Conservation (phyloP, 2,329 filamentous ascomycete species). For the Fusarium ambrosium region DNA sequence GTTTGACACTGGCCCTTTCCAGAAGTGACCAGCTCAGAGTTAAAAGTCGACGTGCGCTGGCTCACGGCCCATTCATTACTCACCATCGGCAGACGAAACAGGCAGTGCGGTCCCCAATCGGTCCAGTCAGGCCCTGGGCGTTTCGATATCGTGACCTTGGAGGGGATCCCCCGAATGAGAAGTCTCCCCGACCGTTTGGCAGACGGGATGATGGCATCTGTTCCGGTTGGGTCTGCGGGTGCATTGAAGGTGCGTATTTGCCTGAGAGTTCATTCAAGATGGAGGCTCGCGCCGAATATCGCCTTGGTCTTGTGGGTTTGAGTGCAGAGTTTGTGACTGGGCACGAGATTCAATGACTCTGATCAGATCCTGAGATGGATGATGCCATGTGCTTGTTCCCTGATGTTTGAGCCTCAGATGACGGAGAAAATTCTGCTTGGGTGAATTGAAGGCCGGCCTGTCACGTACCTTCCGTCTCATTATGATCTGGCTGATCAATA, state of each 20-base stretch:
- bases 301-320: constrained; percentile 3
- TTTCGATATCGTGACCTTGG: constrained; percentile 24
- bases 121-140: constrained; percentile 18
- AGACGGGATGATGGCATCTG: constrained; percentile 30
- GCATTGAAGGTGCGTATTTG: neutral
- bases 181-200: constrained; percentile 14
- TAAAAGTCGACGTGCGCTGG: constrained; percentile 14
- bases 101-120: constrained; percentile 12
- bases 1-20: constrained; percentile 37
- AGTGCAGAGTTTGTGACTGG: neutral
- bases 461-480: neutral
- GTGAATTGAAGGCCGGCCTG: neutral
- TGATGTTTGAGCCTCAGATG: constrained; percentile 6
- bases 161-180: constrained; percentile 9
- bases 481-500: neutral
- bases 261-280: constrained; percentile 8
- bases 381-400: constrained; percentile 3
- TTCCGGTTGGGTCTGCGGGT: constrained; percentile 27
- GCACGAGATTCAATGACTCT: constrained; percentile 3
- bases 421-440: neutral
- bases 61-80: constrained; percentile 35
- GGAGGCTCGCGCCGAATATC: neutral
- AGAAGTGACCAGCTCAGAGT: constrained; percentile 29
- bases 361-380: constrained; percentile 1
- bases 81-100: constrained; percentile 24